A percentile compares a stretch with the other conserved stretches of the same genome.
phyloP scores from a whole-genome alignment of 768 basidiomycete genomes.

The Sporobolomyces roseus region DNA sequence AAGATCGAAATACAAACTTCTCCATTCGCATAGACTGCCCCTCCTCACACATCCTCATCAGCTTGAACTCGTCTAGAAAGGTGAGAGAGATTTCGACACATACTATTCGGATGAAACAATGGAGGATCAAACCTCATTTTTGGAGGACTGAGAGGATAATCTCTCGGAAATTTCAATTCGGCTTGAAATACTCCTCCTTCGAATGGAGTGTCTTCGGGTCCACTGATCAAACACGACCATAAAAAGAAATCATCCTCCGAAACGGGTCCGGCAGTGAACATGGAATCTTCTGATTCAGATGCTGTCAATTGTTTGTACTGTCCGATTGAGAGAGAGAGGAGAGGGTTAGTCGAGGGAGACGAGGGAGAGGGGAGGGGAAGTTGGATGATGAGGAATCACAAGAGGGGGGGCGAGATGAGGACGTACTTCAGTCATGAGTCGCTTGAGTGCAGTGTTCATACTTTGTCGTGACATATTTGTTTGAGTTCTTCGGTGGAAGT shows the following conservation, averaged over 20 bases:
- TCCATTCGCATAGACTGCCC: conserved; percentile 93
- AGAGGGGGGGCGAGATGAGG: too few relatives aligned
- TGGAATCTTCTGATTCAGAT: conserved; percentile 59
- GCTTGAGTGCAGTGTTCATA: conserved; percentile 65
- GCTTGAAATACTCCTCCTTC: conserved; percentile 95
- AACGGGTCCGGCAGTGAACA: conserved; percentile 72
- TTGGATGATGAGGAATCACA: too few relatives aligned
- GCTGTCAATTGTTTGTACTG: conserved; percentile 50
- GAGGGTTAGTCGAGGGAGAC: background rate
- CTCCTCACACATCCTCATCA: background rate
- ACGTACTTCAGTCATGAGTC: conserved; percentile 74
- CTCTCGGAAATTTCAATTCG: conserved; percentile 71
- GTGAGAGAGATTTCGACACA: conserved; percentile 46
- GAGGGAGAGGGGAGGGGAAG: background rate
- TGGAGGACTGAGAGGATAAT: conserved; percentile 97
- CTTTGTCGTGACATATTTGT: conserved; percentile 1
- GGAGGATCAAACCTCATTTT: conserved; percentile 99
- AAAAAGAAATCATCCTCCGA: conserved; percentile 91
- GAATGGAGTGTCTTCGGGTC: conserved; percentile 57
- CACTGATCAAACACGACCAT: conserved; percentile 98
- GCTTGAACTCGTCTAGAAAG: background rate
- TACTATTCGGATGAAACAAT: conserved; percentile 94
- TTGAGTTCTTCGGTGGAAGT: background rate
- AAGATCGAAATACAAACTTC: conserved; percentile 97
- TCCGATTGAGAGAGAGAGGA: background rate